phyloP scores from a whole-genome alignment of 2,329 filamentous ascomycete genomes.

The Ilyonectria sp. region DNA sequence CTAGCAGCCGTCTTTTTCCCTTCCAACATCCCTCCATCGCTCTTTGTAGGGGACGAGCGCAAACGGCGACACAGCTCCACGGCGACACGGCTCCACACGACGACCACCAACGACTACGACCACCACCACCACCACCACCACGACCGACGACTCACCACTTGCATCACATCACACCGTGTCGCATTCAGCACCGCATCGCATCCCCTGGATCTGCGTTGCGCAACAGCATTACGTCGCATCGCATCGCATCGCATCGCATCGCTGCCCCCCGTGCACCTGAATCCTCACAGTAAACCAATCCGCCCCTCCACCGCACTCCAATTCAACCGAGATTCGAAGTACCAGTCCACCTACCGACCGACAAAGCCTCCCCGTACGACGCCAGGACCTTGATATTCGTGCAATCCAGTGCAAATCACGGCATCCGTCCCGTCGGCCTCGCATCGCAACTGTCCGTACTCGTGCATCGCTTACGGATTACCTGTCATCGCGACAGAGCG shows the following conservation, averaged over 20 bases:
- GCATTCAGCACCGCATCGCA: neutral
- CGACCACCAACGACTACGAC: neutral
- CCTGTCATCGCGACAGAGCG: conserved; percentile 19
- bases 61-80: neutral
- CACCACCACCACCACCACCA: neutral
- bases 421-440: conserved; percentile 15
- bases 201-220: conserved; percentile 4
- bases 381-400: neutral
- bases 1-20: neutral
- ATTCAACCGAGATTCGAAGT: conserved; percentile 19
- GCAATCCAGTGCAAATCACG: neutral
- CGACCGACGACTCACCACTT: conserved; percentile 11
- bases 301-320: conserved; percentile 23
- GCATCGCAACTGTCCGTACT: conserved; percentile 19
- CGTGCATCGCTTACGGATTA: conserved; percentile 14
- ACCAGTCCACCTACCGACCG: conserved; percentile 3
- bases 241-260: conserved; percentile 29
- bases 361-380: neutral
- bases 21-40: neutral
- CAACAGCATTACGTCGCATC: conserved; percentile 20
- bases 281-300: conserved; percentile 18
- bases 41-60: neutral
- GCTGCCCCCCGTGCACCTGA: conserved; percentile 11
- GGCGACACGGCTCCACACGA: neutral
- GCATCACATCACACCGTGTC: conserved; percentile 6